Evolutionary conservation across 345 rosid species (phyloP).

Genomic region (Eucalyptus shirleyi): DNA sequence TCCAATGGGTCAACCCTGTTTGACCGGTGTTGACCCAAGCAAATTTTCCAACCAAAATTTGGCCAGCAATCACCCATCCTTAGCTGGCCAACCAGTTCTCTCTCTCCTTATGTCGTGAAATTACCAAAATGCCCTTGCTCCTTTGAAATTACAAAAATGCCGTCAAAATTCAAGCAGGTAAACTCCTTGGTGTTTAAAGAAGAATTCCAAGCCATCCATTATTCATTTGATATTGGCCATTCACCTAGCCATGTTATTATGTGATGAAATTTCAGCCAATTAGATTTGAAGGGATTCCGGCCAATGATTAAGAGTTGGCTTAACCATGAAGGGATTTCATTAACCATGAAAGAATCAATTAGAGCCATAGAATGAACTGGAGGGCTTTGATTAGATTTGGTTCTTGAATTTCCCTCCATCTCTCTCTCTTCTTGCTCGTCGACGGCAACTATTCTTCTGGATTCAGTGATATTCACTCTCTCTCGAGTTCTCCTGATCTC

Average conservation of each 20-base stretch:
- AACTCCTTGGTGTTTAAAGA: no score
- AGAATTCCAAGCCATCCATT: neutral
- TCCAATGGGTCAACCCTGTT: neutral
- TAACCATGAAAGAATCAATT: neutral
- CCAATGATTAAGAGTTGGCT: neutral
- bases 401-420: neutral
- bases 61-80: neutral
- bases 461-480: no score
- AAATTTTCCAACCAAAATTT: neutral
- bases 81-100: neutral
- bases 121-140: no score
- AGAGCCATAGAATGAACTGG: neutral
- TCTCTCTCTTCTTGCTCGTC: neutral
- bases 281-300: neutral
- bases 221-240: neutral
- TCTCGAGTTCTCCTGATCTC: no score
- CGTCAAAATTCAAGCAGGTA: no score
- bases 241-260: neutral
- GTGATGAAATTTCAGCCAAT: neutral
- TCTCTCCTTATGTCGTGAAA: no score
- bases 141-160: no score
- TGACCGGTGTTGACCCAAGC: neutral
- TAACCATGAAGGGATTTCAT: neutral
- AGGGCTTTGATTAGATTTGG: neutral
- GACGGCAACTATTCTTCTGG: neutral